These are phyloP conservation scores for Arthrobotrys entomopaga DNA, from an alignment of 2,329 filamentous ascomycete species.

Conservation along the genomic window DNA sequence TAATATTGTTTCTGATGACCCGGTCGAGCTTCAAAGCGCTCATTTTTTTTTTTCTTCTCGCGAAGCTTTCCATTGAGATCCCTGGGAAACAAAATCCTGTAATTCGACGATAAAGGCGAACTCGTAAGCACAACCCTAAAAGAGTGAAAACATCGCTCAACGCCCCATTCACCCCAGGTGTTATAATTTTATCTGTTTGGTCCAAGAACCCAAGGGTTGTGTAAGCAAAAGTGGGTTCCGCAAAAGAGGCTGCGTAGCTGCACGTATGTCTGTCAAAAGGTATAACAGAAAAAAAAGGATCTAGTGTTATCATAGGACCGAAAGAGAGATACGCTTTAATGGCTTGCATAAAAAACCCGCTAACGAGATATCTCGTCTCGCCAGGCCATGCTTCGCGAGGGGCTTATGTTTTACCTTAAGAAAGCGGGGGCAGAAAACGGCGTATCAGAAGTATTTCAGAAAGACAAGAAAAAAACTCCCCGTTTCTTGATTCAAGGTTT, in stretches of 20 bases:
- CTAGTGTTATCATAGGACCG: constrained; percentile 9
- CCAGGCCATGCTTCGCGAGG: constrained; percentile 45
- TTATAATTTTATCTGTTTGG: constrained; percentile 6
- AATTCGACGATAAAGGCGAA: constrained; percentile 12
- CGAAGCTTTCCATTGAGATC: constrained; percentile 17
- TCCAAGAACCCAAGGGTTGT: background rate
- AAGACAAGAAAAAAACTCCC: constrained; percentile 13
- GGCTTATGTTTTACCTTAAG: constrained; percentile 22
- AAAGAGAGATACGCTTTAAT: constrained; percentile 50
- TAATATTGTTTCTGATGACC: constrained; percentile 6
- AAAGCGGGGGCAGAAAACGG: constrained; percentile 29
- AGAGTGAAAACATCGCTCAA: background rate
- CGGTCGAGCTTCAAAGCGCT: background rate
- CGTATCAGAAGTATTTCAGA: constrained; percentile 22
- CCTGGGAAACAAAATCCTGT: constrained; percentile 9
- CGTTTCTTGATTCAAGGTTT: constrained; percentile 29
- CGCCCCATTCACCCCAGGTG: constrained; percentile 34
- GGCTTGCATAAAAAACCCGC: constrained; percentile 43
- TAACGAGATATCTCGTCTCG: constrained; percentile 46
- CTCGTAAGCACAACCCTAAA: constrained; percentile 27
- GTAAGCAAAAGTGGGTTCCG: background rate
- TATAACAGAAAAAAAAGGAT: constrained; percentile 40
- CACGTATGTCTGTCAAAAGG: constrained; percentile 47
- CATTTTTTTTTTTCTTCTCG: background rate
- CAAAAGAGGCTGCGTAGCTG: constrained; percentile 45